These are phyloP conservation scores for Lentinula sp. DNA, from an alignment of 768 basidiomycete genomes.

Conservation along the genomic window DNA sequence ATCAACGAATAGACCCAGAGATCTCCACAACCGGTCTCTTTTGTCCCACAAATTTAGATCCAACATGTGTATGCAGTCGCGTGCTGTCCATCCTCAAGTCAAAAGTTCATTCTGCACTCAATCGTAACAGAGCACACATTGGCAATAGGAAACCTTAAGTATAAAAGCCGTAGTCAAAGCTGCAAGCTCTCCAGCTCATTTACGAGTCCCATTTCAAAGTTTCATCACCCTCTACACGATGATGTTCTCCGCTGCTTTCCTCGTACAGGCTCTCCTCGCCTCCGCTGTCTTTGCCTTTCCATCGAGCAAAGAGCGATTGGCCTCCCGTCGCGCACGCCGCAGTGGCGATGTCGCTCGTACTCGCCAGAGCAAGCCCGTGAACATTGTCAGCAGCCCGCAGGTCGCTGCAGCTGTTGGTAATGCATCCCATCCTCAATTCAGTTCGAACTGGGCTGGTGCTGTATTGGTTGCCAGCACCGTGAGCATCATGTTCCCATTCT, in stretches of 20 bases:
- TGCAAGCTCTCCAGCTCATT: neutral
- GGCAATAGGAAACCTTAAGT: neutral
- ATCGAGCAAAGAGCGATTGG: neutral
- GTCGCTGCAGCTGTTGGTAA: neutral
- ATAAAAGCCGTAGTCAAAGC: neutral
- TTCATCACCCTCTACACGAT: neutral
- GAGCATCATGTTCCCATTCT: neutral
- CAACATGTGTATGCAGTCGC: neutral
- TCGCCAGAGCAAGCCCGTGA: constrained; percentile 5
- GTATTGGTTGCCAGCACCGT: constrained; percentile 5
- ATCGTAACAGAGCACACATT: neutral
- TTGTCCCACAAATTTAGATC: neutral
- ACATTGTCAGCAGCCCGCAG: neutral
- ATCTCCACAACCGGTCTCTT: neutral
- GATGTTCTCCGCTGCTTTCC: constrained; percentile 7
- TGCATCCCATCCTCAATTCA: constrained; percentile 1
- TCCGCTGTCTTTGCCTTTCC: constrained; percentile 1
- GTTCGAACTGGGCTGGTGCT: constrained; percentile 4
- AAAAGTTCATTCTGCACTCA: neutral
- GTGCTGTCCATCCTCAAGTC: neutral
- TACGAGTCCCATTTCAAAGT: neutral
- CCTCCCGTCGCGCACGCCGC: constrained; percentile 1
- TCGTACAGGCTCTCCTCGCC: neutral
- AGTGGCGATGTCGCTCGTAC: neutral
- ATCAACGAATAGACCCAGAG: neutral